Evolutionary conservation across 805 yeast species (phyloP), one percentile per base, ranked within the genome.

Genomic region (Lachancea thermotolerans): DNA sequence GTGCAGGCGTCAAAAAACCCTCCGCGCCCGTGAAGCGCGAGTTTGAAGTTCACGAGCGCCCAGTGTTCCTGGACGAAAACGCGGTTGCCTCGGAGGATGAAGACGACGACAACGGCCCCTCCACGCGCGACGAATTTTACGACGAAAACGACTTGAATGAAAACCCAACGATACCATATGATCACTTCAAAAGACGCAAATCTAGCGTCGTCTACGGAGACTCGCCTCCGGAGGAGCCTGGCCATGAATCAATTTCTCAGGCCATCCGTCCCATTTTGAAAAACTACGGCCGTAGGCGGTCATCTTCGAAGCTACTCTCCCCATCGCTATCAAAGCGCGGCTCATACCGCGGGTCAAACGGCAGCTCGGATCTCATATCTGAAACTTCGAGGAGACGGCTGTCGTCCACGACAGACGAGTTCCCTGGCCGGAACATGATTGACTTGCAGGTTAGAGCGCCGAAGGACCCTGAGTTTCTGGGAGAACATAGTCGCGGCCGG

Each of bases 41-140:
- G 27, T 12, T 37, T 18, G 41, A 39, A 25, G 47, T 64, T 62
- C 72, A 62, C 54, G 55, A 38, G 51, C 52, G 36, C 16, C 12
- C 49, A 21, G 18, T 44, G 52, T 71, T 67, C 31, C 68, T 66
- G 16, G 72, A 65, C 42, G 75, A 69, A 36, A 71, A 67, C 47
- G 74, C 60, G 1, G 42, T 65, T 37, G 56, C 56, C 8, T 61
- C 67, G 1, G 59, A 56, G 11, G 64, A 59, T 31, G 64, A 54
- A n/a, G 65, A 56, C 30, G 69, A 64, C 6, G 66, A 66, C 35
- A 68, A 59, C 12, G 71, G 65, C 14, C 37, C 17, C n/a, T 15
- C 35, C 16, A 10, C 33, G 16, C 36, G 15, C 29, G 36, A 32
- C 36, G 42, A 39, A 30, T 17, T 39, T 31, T 31, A 40, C 32